phyloP scores from a whole-genome alignment of 331 rosid genomes.

The Phaseolus coccineus region DNA sequence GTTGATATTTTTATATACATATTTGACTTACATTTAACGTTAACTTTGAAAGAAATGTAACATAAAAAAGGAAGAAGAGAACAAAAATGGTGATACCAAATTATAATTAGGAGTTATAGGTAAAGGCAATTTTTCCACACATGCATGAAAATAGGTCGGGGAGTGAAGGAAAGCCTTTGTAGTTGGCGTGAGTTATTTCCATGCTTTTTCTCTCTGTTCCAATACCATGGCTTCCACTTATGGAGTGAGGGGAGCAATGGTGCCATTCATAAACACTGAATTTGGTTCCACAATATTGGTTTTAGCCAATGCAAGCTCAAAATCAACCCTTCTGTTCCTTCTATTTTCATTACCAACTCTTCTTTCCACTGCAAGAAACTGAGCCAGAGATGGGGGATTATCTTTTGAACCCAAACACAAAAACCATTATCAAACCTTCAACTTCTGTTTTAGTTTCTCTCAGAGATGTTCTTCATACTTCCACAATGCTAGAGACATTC shows the following conservation, averaged over 20 bases:
- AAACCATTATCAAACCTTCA: constrained; percentile 51
- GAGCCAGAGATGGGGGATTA: constrained; percentile 63
- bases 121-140: constrained; percentile 44
- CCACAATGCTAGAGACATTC: constrained; percentile 67
- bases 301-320: constrained; percentile 54
- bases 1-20: background rate
- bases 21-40: background rate
- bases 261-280: constrained; percentile 71
- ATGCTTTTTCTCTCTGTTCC: constrained; percentile 43
- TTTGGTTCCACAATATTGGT: constrained; percentile 45
- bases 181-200: constrained; percentile 16
- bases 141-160: constrained; percentile 55
- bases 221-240: constrained; percentile 31
- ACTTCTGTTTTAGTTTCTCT: constrained; percentile 61
- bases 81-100: background rate
- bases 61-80: background rate
- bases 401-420: constrained; percentile 54
- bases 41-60: background rate
- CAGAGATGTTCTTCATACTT: constrained; percentile 72
- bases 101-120: constrained; percentile 16
- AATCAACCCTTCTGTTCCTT: constrained; percentile 60
- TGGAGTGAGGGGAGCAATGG: constrained; percentile 68
- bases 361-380: constrained; percentile 78
- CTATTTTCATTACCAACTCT: constrained; percentile 59
- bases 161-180: constrained; percentile 42